Conservation (phyloP, 116 monocot genomes). For the Thalassia testudinum region DNA sequence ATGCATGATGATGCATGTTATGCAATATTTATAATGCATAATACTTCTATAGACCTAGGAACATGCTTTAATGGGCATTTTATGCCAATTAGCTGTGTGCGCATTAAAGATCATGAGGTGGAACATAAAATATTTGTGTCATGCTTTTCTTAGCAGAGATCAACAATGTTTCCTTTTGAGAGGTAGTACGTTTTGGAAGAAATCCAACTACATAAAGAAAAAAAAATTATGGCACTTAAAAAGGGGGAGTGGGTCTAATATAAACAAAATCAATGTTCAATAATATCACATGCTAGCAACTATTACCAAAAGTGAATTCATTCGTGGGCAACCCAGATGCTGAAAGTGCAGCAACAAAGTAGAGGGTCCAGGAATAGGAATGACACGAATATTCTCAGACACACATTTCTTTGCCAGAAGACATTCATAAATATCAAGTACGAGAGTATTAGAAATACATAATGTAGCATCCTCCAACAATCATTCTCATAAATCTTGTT, state of each 20-base stretch:
- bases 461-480: too few relatives aligned
- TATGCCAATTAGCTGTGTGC: too few relatives aligned
- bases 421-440: background rate
- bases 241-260: background rate
- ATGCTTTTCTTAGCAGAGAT: slow-evolving; percentile 48
- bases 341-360: slow-evolving; percentile 88
- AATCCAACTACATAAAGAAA: slow-evolving; percentile 56
- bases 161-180: slow-evolving; percentile 61
- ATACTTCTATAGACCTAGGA: too few relatives aligned
- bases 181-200: slow-evolving; percentile 72
- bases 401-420: slow-evolving; percentile 59
- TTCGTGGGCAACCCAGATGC: slow-evolving; percentile 73
- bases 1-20: too few relatives aligned
- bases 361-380: slow-evolving; percentile 90
- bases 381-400: slow-evolving; percentile 55
- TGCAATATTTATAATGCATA: too few relatives aligned
- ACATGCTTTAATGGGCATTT: too few relatives aligned
- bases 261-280: background rate
- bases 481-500: too few relatives aligned
- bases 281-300: slow-evolving; percentile 4
- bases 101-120: slow-evolving; percentile 80
- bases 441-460: too few relatives aligned
- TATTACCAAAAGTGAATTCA: slow-evolving; percentile 91
- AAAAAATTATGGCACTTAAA: background rate
- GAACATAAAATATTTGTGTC: slow-evolving; percentile 88